Base-by-base conservation (phyloP, 2,329 filamentous ascomycete genomes). In the Talaromyces atroroseus region DNA sequence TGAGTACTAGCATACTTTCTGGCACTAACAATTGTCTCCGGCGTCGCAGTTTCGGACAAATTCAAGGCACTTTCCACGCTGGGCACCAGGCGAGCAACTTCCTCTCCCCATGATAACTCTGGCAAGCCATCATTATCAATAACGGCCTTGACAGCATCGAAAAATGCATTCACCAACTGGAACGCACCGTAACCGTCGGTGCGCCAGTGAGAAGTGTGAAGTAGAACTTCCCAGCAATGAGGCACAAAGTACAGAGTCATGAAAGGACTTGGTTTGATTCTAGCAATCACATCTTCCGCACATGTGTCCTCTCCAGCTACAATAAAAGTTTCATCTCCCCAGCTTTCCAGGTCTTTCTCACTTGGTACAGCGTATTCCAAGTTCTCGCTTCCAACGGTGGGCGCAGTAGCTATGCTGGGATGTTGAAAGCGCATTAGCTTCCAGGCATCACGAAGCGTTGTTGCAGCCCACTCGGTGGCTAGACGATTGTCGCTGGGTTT, bases 191-290 rank as follows among this genome's bases (percentile, higher is more conserved):
- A 56, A 34, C 54, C 47, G 20, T 56, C 54, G 14, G 40, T 56
- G 14, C 54, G 26, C 48, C 54, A 56, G 34, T 56, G 54, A 24
- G 54, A 42, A 18, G 54, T 56, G 29, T 56, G 54, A 6, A 56
- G 16, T 2, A 56, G 16, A 6, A 56, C 32, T 29, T 56, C 47
- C 29, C 42, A 45, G 6, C 11, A 26, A 26, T 26, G 20, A 26
- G 54, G 46, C 12, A 56, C 26, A 18, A 56, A 56, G 21, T 56
- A 20, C 2, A 49, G 23, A 5, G 40, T 38, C 21, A 47, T 26
- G 16, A 51, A 46, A 5, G 32, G 14, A 11, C 23, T 24, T 8
- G 54, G 54, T 40, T 51, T 51, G 8, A 56, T n/a, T 38, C n/a
- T 16, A 18, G 54, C 26, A 21, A 56, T 56, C 3, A 24, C 20